Percentiles rank a stretch among this genome's conserved stretches.
These are phyloP conservation scores for Cryptococcus jaspeensis DNA, from an alignment of 1,284 basidiomycete genomes.

Conservation along the genomic window DNA sequence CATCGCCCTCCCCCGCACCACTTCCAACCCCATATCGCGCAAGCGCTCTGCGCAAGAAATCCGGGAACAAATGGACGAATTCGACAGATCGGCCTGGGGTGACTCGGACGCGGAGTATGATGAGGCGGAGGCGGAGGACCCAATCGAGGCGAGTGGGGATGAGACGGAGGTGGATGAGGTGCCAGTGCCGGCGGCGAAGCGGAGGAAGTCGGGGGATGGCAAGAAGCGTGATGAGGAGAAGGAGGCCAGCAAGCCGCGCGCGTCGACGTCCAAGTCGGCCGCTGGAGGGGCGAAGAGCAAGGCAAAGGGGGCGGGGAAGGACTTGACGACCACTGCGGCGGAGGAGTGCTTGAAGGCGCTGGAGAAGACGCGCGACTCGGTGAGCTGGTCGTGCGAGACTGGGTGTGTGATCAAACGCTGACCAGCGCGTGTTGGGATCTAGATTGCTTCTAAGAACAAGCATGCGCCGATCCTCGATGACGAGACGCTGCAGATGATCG, in stretches of 20 bases:
- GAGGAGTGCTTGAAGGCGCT: slow-evolving; percentile 29
- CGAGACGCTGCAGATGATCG: slow-evolving; percentile 40
- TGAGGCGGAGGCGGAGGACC: slow-evolving; percentile 13
- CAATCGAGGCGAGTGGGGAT: slow-evolving; percentile 15
- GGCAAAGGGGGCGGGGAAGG: slow-evolving; percentile 12
- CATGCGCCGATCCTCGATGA: slow-evolving; percentile 26
- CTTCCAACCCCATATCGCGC: slow-evolving; percentile 26
- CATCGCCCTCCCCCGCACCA: background rate
- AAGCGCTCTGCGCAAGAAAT: slow-evolving; percentile 37
- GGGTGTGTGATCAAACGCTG: no score
- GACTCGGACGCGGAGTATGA: slow-evolving; percentile 27
- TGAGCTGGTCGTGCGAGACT: slow-evolving; percentile 8
- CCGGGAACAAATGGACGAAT: slow-evolving; percentile 28
- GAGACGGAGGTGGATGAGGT: slow-evolving; percentile 56
- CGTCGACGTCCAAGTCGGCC: background rate
- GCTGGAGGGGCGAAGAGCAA: background rate
- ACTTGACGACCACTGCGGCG: slow-evolving; percentile 18
- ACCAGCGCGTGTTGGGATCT: background rate
- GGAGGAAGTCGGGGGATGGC: background rate
- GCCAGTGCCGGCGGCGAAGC: slow-evolving; percentile 12
- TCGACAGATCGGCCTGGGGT: slow-evolving; percentile 41
- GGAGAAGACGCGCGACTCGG: slow-evolving; percentile 23
- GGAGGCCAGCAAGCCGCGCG: background rate
- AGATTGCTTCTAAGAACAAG: slow-evolving; percentile 21
- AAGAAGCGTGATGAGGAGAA: slow-evolving; percentile 20